Percentiles rank a stretch among this genome's conserved stretches.
Evolutionary conservation across 768 basidiomycete species (phyloP).

Genomic region (Suillus fuscotomentosus): DNA sequence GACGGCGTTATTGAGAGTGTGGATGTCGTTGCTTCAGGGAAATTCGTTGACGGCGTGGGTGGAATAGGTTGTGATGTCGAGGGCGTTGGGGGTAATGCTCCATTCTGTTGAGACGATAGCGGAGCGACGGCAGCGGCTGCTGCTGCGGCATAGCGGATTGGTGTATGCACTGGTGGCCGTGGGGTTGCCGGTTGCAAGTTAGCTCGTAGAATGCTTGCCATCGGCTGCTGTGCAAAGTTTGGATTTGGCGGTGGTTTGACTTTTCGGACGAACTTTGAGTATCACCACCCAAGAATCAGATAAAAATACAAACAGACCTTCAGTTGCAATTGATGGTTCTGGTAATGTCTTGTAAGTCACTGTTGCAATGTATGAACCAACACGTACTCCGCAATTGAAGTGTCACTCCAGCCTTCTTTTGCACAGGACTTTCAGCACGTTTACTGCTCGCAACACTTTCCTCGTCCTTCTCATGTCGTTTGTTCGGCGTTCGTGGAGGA

Average conservation of each 20-base stretch:
- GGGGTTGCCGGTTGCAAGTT: conserved; percentile 59
- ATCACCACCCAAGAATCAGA: not conserved
- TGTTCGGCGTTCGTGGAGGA: conserved; percentile 61
- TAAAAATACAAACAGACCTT: conserved; percentile 43
- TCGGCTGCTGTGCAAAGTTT: conserved; percentile 80
- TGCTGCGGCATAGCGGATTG: conserved; percentile 89
- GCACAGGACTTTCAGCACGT: conserved; percentile 73
- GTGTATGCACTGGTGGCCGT: conserved; percentile 57
- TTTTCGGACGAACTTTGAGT: conserved; percentile 21
- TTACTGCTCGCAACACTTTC: conserved; percentile 69
- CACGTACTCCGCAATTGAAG: conserved; percentile 73
- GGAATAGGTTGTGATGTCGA: conserved; percentile 39
- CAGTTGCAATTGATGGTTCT: conserved; percentile 66
- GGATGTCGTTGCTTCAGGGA: conserved; percentile 40
- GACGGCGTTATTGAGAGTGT: conserved; percentile 37
- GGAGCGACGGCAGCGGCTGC: conserved; percentile 53
- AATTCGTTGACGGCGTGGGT: conserved; percentile 28
- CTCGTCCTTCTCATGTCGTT: conserved; percentile 73
- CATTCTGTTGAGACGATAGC: conserved; percentile 28
- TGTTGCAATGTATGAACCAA: conserved; percentile 1
- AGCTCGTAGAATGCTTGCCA: conserved; percentile 73
- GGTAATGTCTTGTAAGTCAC: conserved; percentile 16
- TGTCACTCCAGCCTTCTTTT: conserved; percentile 71
- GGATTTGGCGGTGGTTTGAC: conserved; percentile 78
- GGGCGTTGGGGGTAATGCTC: conserved; percentile 35